Base-by-base conservation (phyloP, 1,284 basidiomycete species). In the Sphagnurus paluster region DNA sequence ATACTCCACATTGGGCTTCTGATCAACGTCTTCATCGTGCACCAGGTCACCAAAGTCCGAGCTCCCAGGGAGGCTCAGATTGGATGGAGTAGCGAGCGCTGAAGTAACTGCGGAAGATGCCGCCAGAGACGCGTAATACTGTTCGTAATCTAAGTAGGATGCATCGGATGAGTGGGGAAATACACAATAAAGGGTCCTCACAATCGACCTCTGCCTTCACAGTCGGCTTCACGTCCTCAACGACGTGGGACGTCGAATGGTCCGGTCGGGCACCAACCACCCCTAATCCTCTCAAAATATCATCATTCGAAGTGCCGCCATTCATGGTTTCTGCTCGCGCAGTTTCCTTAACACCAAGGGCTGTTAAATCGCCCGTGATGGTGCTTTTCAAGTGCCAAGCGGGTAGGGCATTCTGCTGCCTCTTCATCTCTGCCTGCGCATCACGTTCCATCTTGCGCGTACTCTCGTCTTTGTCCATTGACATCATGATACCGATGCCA, bases 371-470 rank as follows among this genome's bases (percentile, higher is more conserved):
- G 14, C 93, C 94, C 10, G 93, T 89, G 54, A 99, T 90, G 3
- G 96, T 99, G 63, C 92, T 95, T 64, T 91, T 87, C 52, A 93
- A 76, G 70, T 97, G 90, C 96, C 96, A 98, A 7, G 86, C 77
- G 0, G 96, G 96, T 36, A 99, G 69, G 0, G 86, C 82, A 62
- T 98, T 98, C 71, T 98, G 93, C 64, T 87, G 82, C 44, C 87
- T 70, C 68, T 92, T 91, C 39, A 82, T 80, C 36, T 85, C 84
- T 1, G 86, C 88, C 56, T 87, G 76, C 29, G 76, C 78, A 55
- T 84, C 82, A 39, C 84, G 74, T 57, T 88, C 86, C 57, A 75
- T 72, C 42, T 80, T 77, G 37, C 77, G 73, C 10, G 81, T 81
- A 46, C 75, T 75, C 60, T 92, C 90, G 60, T 87, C 87, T 60